Base-by-base conservation (phyloP, 768 basidiomycete species). In the Panaeolus papilionaceus region DNA sequence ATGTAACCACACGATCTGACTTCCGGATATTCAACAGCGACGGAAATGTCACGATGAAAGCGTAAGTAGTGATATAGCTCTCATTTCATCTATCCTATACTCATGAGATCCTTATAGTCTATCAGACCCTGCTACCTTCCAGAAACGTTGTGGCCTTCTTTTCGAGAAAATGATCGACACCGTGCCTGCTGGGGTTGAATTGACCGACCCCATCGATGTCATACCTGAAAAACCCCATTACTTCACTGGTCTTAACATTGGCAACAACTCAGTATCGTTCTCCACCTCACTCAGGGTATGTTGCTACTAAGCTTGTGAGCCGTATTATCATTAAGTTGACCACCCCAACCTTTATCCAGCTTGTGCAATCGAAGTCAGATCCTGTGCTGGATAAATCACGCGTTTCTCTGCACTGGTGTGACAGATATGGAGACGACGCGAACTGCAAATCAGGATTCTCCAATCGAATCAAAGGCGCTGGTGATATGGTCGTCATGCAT, bases 131-230 rank as follows among this genome's bases (percentile, higher is more conserved):
- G 72, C 72, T 12, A 62, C 73, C 3, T 84, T 82, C 70, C 54
- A 69, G 26, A 69, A 71, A 8, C 74, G 77, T 7, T 84, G 83
- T 71, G 68, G 67, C 40, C 72, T 65, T 23, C 72, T 84, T 0
- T 68, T 85, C 3, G 76, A 76, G 66, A 75, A 78, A 42, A 84
- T 85, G 84, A 68, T 85, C 10, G 77, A 85, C 70, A 79, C 78
- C 10, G 83, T 85, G 37, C 82, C 83, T 8, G 71, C 71, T 12
- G 76, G 72, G 49, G 83, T 85, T 14, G 67, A 70, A 3, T 72
- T 85, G 5, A 80, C 82, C 10, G 78, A 82, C 4, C 73, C 77
- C 42, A 79, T 84, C 42, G 71, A 74, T 14, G 74, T 81, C 4
- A 71, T 83, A 7, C 77, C 75, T 23, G 76, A 28, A 33, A 58